Conservation (phyloP, 2,329 filamentous ascomycete genomes). For the Aureobasidium sp. region DNA sequence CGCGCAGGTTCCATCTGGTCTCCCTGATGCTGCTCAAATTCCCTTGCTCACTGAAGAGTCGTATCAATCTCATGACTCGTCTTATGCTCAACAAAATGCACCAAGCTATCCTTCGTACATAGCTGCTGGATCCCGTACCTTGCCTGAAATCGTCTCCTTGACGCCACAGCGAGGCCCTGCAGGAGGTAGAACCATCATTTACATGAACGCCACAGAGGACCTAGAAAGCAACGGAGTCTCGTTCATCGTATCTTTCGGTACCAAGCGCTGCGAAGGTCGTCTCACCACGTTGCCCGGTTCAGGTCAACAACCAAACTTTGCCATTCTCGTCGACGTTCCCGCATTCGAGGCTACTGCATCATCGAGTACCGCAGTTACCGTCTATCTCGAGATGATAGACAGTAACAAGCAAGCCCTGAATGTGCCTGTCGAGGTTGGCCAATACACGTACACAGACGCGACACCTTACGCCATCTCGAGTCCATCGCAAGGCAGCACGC, state of each 20-base stretch:
- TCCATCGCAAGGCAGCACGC: conserved; percentile 32
- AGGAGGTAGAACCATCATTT: conserved; percentile 63
- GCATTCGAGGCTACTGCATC: conserved; percentile 50
- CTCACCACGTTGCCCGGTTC: conserved; percentile 52
- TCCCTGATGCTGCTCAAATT: conserved; percentile 34
- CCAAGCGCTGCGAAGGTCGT: conserved; percentile 60
- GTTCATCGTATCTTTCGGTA: conserved; percentile 69
- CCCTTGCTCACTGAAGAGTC: conserved; percentile 35
- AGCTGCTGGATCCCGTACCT: conserved; percentile 48
- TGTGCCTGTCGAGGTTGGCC: conserved; percentile 44
- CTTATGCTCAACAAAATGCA: conserved; percentile 48
- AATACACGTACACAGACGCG: conserved; percentile 51
- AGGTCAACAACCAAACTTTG: conserved; percentile 58
- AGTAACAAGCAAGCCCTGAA: conserved; percentile 30
- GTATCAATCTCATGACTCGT: conserved; percentile 41
- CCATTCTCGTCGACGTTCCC: conserved; percentile 64
- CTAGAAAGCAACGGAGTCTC: conserved; percentile 43
- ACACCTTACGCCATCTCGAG: conserved; percentile 27
- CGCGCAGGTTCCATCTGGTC: conserved; percentile 42
- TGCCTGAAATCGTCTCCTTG: conserved; percentile 59
- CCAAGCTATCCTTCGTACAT: conserved; percentile 56
- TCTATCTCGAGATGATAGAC: conserved; percentile 53
- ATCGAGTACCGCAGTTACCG: conserved; percentile 46
- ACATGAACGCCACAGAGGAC: conserved; percentile 68
- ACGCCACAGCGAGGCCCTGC: conserved; percentile 58